These are phyloP conservation scores for Kwoniella sp. DNA, from an alignment of 768 basidiomycete species.

Conservation along the genomic window DNA sequence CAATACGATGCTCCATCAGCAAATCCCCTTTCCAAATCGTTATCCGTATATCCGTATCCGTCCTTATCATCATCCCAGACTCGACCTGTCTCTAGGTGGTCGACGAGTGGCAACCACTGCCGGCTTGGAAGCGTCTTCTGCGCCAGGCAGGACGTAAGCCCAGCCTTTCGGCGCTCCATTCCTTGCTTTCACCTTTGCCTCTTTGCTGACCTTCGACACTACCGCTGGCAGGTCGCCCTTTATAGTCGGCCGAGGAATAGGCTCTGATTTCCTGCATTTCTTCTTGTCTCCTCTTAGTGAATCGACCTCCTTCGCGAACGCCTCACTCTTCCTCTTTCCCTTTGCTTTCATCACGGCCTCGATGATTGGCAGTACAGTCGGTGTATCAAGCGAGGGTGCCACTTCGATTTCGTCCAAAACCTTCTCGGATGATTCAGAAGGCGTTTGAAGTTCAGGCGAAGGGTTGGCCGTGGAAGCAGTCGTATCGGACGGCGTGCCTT, in stretches of 20 bases:
- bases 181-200: slow-evolving; percentile 10
- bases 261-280: slow-evolving; percentile 12
- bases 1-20: no score
- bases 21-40: no score
- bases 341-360: background rate
- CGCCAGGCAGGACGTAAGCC: slow-evolving; percentile 8
- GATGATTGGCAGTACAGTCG: background rate
- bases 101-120: background rate
- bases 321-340: slow-evolving; percentile 11
- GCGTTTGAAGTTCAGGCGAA: slow-evolving; percentile 3
- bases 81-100: slow-evolving; percentile 20
- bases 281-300: background rate
- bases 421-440: background rate
- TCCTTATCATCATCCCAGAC: slow-evolving; percentile 15
- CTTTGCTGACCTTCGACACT: background rate
- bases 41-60: no score
- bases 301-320: background rate
- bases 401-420: background rate
- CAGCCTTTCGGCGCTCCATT: slow-evolving; percentile 26
- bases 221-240: background rate
- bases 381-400: background rate
- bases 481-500: background rate
- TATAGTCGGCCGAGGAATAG: background rate
- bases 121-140: background rate
- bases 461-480: background rate